phyloP scores from a whole-genome alignment of 2,329 filamentous ascomycete species.

The Colletotrichum sp. region DNA sequence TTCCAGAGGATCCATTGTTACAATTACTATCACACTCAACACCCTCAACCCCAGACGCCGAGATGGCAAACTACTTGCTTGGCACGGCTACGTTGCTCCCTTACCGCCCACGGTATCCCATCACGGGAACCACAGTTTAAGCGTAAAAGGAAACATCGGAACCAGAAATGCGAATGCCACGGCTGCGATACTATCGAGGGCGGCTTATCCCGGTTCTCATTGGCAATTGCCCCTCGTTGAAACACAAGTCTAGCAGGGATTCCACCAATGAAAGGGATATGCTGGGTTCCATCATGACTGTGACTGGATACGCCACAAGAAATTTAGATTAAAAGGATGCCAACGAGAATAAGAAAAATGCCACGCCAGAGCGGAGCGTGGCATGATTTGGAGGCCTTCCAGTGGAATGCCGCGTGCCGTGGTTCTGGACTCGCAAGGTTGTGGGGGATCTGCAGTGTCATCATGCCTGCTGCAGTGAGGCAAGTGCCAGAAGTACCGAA shows the following conservation, averaged over 20 bases:
- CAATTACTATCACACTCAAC: neutral
- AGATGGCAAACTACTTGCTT: neutral
- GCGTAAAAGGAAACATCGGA: conserved; percentile 14
- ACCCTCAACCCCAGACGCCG: neutral
- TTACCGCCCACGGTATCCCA: neutral
- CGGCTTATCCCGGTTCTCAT: neutral
- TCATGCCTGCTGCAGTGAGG: neutral
- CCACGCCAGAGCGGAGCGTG: neutral
- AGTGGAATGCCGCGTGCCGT: neutral
- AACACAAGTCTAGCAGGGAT: neutral
- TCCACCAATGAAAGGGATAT: neutral
- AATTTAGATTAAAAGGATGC: neutral
- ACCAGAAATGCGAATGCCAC: conserved; percentile 12
- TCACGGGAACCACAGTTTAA: neutral
- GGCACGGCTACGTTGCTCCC: neutral
- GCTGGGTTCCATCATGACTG: neutral
- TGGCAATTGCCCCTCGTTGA: neutral
- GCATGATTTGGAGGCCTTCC: neutral
- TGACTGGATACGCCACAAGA: neutral
- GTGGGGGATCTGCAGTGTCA: neutral
- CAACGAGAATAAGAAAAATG: neutral
- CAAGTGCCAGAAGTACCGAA: neutral
- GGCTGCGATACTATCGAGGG: neutral
- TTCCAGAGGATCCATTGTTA: neutral
- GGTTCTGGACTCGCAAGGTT: neutral